Conservation (phyloP, 306 rosid species). For the Lathyrus sativus region DNA sequence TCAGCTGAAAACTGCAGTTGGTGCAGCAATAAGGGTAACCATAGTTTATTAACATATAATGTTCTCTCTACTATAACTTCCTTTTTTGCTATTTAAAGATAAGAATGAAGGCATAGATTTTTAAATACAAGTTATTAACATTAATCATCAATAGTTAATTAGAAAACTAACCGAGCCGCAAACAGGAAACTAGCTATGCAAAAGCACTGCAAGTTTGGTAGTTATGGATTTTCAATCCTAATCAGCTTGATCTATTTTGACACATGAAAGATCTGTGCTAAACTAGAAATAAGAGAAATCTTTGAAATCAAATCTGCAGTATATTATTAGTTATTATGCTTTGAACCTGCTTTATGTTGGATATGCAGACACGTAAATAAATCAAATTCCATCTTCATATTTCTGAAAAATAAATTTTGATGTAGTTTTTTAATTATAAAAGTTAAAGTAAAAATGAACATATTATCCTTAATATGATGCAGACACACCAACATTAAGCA, state of each 20-base stretch:
- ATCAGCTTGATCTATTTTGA: background rate
- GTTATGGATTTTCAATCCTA: background rate
- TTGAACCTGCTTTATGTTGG: slow-evolving; percentile 15
- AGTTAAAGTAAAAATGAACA: too few species aligned
- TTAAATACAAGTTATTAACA: background rate
- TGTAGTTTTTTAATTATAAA: too few species aligned
- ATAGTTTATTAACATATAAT: too few species aligned
- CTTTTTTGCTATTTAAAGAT: background rate
- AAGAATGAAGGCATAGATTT: background rate
- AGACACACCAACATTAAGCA: too few species aligned
- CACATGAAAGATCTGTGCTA: background rate
- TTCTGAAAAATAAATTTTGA: too few species aligned
- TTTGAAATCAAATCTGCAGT: background rate
- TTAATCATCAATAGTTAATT: background rate
- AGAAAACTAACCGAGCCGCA: background rate
- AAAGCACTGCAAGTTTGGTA: background rate
- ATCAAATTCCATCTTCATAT: too few species aligned
- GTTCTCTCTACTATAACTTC: too few species aligned
- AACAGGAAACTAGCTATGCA: background rate
- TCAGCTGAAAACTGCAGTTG: too few species aligned
- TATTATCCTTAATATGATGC: too few species aligned
- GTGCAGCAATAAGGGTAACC: too few species aligned
- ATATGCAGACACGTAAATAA: too few species aligned
- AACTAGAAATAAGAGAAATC: background rate
- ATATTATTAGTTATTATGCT: background rate